phyloP scores from a whole-genome alignment of 2,329 filamentous ascomycete species.

The Fonsecaea pugnacius region DNA sequence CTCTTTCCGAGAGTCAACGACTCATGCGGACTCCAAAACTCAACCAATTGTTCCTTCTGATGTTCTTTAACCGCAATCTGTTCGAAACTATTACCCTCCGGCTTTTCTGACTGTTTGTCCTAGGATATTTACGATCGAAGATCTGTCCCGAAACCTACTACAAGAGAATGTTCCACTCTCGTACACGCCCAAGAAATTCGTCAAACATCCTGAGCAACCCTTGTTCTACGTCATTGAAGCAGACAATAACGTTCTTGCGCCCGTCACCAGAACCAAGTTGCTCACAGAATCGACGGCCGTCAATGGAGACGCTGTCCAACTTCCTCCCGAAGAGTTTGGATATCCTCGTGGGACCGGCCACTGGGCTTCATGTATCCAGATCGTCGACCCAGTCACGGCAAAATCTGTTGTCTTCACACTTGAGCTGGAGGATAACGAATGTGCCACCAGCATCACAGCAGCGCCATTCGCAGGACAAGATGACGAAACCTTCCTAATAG shows the following conservation, averaged over 20 bases:
- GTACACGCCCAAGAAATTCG: constrained; percentile 86
- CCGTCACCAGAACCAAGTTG: constrained; percentile 74
- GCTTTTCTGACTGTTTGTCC: constrained; percentile 18
- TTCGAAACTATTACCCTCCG: neutral
- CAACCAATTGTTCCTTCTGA: constrained; percentile 99
- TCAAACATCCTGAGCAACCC: constrained; percentile 83
- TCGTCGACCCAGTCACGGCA: constrained; percentile 79
- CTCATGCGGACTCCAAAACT: constrained; percentile 54
- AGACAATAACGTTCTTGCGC: constrained; percentile 87
- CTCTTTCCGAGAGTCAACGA: constrained; percentile 43
- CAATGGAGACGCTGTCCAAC: constrained; percentile 71
- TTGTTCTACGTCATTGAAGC: constrained; percentile 94
- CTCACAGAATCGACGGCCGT: constrained; percentile 71
- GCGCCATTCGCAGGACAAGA: constrained; percentile 88
- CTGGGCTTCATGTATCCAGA: constrained; percentile 94
- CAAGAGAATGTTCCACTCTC: constrained; percentile 84
- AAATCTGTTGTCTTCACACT: constrained; percentile 77
- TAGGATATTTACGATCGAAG: constrained; percentile 89
- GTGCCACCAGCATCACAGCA: constrained; percentile 81
- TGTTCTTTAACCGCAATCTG: constrained; percentile 17
- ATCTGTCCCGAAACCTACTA: constrained; percentile 80
- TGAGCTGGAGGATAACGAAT: constrained; percentile 86
- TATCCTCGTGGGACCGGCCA: constrained; percentile 81
- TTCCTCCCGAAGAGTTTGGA: constrained; percentile 83
- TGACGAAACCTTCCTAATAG: constrained; percentile 85